Evolutionary conservation across 2,329 filamentous ascomycete genomes (phyloP).

Genomic region (Xylariaceae sp.): DNA sequence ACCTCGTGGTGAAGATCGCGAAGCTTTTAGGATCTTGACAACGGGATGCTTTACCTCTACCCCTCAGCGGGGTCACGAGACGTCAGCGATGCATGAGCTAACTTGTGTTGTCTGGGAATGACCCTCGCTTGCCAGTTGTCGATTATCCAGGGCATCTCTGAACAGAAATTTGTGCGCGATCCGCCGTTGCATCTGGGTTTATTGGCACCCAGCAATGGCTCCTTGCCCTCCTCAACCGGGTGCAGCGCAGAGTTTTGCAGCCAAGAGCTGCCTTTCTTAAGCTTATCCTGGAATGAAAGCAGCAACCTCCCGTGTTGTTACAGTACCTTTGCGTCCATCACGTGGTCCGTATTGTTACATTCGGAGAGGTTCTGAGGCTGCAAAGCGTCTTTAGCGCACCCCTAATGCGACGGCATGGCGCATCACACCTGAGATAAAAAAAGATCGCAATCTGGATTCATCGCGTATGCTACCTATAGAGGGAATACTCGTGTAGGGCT

Average conservation of each 20-base stretch:
- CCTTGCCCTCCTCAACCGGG: conserved; percentile 12
- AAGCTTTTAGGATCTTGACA: conserved; percentile 4
- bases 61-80: conserved; percentile 32
- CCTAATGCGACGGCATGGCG: conserved; percentile 21
- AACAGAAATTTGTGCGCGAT: conserved; percentile 28
- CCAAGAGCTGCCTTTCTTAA: conserved; percentile 15
- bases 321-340: conserved; percentile 25
- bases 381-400: conserved; percentile 7
- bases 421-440: conserved; percentile 19
- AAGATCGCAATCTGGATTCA: conserved; percentile 19
- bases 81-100: conserved; percentile 28
- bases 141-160: conserved; percentile 20
- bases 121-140: conserved; percentile 5
- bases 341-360: conserved; percentile 27
- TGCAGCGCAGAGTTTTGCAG: conserved; percentile 11
- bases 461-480: conserved; percentile 12
- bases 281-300: conserved; percentile 9
- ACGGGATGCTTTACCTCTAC: conserved; percentile 18
- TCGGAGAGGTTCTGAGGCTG: conserved; percentile 20
- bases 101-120: conserved; percentile 22
- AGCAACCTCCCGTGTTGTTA: conserved; percentile 17
- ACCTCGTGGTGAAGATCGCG: neutral
- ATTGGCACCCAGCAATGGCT: neutral
- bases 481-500: conserved; percentile 21
- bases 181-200: conserved; percentile 23